Base-by-base conservation (phyloP, 1,284 basidiomycete genomes). In the Anthracocystis walkeri region DNA sequence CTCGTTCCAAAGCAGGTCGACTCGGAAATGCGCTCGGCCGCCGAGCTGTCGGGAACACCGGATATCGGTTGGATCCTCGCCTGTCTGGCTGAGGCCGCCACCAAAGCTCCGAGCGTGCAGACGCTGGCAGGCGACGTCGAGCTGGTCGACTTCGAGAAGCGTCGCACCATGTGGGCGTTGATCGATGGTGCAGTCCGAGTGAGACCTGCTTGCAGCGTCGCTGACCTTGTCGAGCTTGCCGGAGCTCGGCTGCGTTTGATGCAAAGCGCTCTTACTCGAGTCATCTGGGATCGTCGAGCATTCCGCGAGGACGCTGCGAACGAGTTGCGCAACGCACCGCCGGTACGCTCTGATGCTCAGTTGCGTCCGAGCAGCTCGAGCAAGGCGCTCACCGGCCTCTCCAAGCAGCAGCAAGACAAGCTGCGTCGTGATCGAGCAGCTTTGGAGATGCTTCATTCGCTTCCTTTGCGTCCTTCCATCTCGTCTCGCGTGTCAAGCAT, bases 1-100 rank as follows among this genome's bases (percentile, higher is more conserved):
- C 54, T 83, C 20, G 48, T 75, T 55, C 77, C 80, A 4, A 61
- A 63, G 20, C 62, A 70, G 31, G 46, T 65, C 20, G 52, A 59
- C 12, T 3, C 59, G 4, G 45, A 53, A 10, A 59, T 65, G 54
- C 66, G 65, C 33, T 52, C 58, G 16, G 58, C 70, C 14, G 46
- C 58, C 14, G 61, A 67, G 50, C 45, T 52, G 11, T 67, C 68
- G 0, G 68, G 71, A 6, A 82, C 80, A 18, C 79, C 79, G 0
- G 83, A 85, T 59, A 71, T 83, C 42, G 81, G 79, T 44, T 85
- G 83, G 83, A 64, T 82, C 25, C 73, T 85, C 10, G 57, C 68
- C 18, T 80, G 75, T 27, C 57, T 84, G 20, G 82, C 83, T 8
- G 65, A 84, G 33, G 79, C 66, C 2, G 71, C 62, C 5, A 77